Percentiles rank a stretch among this genome's conserved stretches.
Conservation (phyloP, 176 grass and related monocot genomes). For the Panicum miliaceum region DNA sequence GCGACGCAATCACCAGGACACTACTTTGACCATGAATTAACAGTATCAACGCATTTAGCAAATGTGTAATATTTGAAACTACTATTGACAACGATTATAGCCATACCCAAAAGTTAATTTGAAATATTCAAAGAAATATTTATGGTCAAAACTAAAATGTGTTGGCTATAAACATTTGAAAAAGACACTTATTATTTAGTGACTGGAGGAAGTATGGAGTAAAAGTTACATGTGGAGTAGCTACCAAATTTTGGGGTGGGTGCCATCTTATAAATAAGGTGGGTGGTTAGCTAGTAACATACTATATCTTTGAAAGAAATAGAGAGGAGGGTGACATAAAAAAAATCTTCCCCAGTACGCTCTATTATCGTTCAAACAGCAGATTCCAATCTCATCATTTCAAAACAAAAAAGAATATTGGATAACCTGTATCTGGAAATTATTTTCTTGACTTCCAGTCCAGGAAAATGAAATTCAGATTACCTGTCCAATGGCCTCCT, state of each 20-base stretch:
- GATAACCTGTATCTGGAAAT: not conserved
- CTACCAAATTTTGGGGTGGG: slow-evolving; percentile 4
- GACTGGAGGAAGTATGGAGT: not conserved
- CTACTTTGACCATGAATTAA: no score
- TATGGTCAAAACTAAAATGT: no score
- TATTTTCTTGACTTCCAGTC: not conserved
- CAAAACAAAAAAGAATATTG: not conserved
- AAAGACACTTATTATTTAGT: no score
- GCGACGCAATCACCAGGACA: no score
- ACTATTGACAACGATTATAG: no score
- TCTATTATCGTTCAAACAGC: not conserved
- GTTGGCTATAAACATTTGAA: no score
- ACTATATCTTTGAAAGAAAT: not conserved
- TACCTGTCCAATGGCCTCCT: not conserved
- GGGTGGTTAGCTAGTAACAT: not conserved
- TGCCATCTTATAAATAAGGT: slow-evolving; percentile 4
- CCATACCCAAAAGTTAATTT: no score
- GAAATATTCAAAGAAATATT: no score
- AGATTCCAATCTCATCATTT: not conserved
- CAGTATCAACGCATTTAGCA: no score
- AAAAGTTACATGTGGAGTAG: not conserved
- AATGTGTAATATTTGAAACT: no score
- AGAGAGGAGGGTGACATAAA: not conserved
- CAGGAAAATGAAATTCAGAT: not conserved
- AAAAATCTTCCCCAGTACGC: not conserved